These are phyloP conservation scores for Medicago truncatula DNA, from an alignment of 306 rosid genomes.

Conservation along the genomic window DNA sequence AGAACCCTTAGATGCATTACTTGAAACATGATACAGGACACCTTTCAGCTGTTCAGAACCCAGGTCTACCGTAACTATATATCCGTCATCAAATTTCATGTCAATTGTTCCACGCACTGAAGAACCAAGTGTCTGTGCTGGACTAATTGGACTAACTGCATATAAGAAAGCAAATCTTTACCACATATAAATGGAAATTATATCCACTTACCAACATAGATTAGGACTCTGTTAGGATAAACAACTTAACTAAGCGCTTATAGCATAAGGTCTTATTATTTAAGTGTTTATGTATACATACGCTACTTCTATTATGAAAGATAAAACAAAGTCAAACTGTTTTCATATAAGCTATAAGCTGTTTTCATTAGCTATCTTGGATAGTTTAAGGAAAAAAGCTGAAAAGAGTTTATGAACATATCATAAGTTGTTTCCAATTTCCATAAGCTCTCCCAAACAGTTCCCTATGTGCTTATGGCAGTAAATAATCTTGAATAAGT, in stretches of 20 bases:
- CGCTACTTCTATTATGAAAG: too few species aligned
- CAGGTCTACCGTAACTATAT: constrained; percentile 59
- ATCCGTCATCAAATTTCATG: constrained; percentile 75
- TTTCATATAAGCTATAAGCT: neutral
- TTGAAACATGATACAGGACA: constrained; percentile 70
- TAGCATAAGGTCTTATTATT: neutral
- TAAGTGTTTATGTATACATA: too few species aligned
- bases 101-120: constrained; percentile 68
- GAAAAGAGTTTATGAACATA: neutral
- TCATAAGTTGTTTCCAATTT: neutral
- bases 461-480: too few species aligned
- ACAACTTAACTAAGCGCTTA: neutral
- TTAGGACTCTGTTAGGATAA: neutral
- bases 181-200: neutral
- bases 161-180: constrained; percentile 23
- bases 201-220: neutral
- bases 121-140: constrained; percentile 53
- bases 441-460: neutral
- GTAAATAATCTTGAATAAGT: too few species aligned
- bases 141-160: constrained; percentile 61
- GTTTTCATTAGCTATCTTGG: neutral
- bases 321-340: neutral
- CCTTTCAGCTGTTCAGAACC: constrained; percentile 75
- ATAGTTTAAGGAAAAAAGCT: neutral
- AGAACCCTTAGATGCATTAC: constrained; percentile 44